Conservation (phyloP, 2,329 filamentous ascomycete species). For the Aspergillus fumigatiaffinis region DNA sequence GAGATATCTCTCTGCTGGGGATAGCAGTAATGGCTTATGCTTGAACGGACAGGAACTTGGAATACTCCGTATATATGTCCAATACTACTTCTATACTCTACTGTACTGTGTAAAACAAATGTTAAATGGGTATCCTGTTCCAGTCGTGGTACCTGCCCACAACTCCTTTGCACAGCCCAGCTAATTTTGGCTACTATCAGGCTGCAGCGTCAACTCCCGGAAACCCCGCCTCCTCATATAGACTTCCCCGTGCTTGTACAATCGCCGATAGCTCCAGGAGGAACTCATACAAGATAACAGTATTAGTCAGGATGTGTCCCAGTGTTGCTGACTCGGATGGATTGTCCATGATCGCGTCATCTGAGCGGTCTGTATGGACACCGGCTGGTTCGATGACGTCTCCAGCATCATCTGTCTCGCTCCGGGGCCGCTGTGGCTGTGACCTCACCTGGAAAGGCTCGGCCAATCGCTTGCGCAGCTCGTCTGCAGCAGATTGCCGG, state of each 20-base stretch:
- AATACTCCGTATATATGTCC: background rate
- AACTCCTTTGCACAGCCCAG: background rate
- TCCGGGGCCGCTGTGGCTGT: background rate
- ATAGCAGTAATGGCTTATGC: background rate
- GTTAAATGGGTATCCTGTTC: background rate
- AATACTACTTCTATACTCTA: background rate
- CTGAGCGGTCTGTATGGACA: slow-evolving; percentile 7
- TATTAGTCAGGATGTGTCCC: slow-evolving; percentile 75
- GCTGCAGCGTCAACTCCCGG: slow-evolving; percentile 2
- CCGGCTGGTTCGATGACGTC: background rate
- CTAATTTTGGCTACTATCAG: background rate
- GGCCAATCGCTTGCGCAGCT: slow-evolving; percentile 33
- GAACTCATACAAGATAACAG: slow-evolving; percentile 75
- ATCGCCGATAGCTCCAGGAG: slow-evolving; percentile 71
- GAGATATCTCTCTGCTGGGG: background rate
- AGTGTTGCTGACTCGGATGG: slow-evolving; percentile 57
- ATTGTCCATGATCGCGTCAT: slow-evolving; percentile 19
- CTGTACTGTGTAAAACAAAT: background rate
- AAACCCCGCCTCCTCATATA: slow-evolving; percentile 74
- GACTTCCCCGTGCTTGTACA: slow-evolving; percentile 67
- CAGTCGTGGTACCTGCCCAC: background rate
- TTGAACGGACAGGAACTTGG: background rate
- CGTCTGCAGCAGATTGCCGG: slow-evolving; percentile 25
- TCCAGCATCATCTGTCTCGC: background rate
- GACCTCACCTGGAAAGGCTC: slow-evolving; percentile 25